These are phyloP conservation scores for Cladosporium phlei DNA, from an alignment of 2,329 filamentous ascomycete species.

Conservation along the genomic window DNA sequence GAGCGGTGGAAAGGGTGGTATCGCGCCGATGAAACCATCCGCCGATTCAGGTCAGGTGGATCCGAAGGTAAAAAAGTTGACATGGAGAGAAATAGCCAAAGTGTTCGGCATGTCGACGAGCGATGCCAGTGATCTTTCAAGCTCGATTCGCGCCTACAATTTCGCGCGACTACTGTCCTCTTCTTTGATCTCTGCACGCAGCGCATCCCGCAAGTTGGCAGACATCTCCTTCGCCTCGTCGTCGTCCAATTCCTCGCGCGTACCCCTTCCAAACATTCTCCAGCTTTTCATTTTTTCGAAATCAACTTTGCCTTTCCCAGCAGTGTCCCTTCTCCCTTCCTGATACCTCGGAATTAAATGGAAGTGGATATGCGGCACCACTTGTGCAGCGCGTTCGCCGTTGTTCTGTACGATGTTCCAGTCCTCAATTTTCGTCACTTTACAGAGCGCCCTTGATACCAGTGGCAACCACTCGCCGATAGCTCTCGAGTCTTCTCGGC, in stretches of 20 bases:
- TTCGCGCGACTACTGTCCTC: slow-evolving; percentile 2
- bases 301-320: slow-evolving; percentile 45
- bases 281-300: slow-evolving; percentile 54
- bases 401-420: slow-evolving; percentile 99
- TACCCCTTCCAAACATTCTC: slow-evolving; percentile 76
- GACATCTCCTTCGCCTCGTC: slow-evolving; percentile 63
- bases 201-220: slow-evolving; percentile 39
- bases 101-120: too few relatives aligned
- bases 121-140: not conserved
- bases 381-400: slow-evolving; percentile 78
- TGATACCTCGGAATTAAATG: slow-evolving; percentile 78
- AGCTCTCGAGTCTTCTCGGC: slow-evolving; percentile 22
- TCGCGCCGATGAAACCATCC: too few relatives aligned
- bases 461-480: slow-evolving; percentile 58
- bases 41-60: too few relatives aligned
- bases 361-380: slow-evolving; percentile 90
- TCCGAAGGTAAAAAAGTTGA: too few relatives aligned
- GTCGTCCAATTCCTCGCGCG: slow-evolving; percentile 69
- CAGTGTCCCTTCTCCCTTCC: slow-evolving; percentile 50
- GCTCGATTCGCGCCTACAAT: too few relatives aligned
- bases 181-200: slow-evolving; percentile 20
- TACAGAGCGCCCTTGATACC: slow-evolving; percentile 65
- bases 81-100: too few relatives aligned
- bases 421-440: slow-evolving; percentile 67
- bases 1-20: too few relatives aligned